phyloP scores from a whole-genome alignment of 1,284 basidiomycete species.

The Cutaneotrichosporon mucoides region DNA sequence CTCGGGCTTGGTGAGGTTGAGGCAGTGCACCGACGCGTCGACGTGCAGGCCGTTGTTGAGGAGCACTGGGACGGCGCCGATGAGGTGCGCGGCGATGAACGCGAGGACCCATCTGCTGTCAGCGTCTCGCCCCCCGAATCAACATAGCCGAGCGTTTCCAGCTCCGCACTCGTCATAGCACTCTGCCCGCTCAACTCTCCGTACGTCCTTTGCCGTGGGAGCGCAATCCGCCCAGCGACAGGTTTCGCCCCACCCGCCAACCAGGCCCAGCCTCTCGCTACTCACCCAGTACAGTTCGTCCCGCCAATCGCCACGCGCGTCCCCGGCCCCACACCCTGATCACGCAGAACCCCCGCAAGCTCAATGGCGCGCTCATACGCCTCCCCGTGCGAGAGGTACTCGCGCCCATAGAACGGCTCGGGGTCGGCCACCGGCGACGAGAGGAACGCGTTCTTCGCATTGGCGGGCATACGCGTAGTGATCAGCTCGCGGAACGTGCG shows the following conservation, averaged over 20 bases:
- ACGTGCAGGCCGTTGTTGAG: constrained; percentile 20
- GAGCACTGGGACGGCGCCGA: constrained; percentile 37
- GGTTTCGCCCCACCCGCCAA: too few relatives aligned
- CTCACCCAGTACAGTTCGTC: not conserved
- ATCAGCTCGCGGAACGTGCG: not conserved
- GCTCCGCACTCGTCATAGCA: too few relatives aligned
- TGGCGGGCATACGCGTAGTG: constrained; percentile 13
- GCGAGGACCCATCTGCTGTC: constrained; percentile 35
- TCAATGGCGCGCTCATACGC: constrained; percentile 20
- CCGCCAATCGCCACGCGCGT: constrained; percentile 38
- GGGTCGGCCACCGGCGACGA: constrained; percentile 10
- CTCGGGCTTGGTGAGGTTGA: constrained; percentile 26
- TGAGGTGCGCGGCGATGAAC: constrained; percentile 37
- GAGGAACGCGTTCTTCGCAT: constrained; percentile 25
- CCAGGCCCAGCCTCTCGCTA: too few relatives aligned
- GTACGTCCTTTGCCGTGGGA: too few relatives aligned
- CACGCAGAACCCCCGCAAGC: constrained; percentile 34
- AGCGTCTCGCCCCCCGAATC: constrained; percentile 11
- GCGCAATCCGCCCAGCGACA: too few relatives aligned
- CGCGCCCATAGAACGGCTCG: constrained; percentile 6
- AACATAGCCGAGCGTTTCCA: constrained; percentile 13
- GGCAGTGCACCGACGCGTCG: constrained; percentile 30
- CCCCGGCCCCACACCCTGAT: constrained; percentile 28
- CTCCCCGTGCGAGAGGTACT: constrained; percentile 28
- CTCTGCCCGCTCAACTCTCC: too few relatives aligned